Evolutionary conservation across 2,329 filamentous ascomycete genomes (phyloP), one percentile per base, ranked within the genome.

Genomic region (Fusarium torreyae): DNA sequence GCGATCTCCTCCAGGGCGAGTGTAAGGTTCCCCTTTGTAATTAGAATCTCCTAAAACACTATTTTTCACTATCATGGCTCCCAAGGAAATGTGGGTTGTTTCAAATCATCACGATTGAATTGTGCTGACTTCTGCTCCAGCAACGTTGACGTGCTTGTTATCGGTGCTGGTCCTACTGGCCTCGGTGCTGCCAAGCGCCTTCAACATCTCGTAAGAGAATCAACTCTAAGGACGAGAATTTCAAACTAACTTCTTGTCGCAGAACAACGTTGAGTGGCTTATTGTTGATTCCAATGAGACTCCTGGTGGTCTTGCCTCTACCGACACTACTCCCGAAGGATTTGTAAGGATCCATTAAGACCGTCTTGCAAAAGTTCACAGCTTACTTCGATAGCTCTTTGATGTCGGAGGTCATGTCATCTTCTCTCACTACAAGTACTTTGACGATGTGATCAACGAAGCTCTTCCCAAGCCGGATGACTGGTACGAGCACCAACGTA

Each of bases 341-440:
- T 98, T 98, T 85, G 94, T 98, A 88, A 85, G 94, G 13, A 28
- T 28, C 10, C 28, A 31, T 6, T 5, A 13, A 4, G 28, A 13
- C 1, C 28, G 10, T 10, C 10, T 13, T 31, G 10, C 3, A 5
- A 31, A 11, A 31, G 3, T 11, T 13, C 4, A 10, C 11, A 31
- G 28, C 28, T 31, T 31, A 31, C 28, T 10, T 4, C 13, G 28
- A 22, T 78, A 97, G 95, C 89, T 99, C 76, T 99, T 98, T 88
- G 96, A 99, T 84, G 96, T 99, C 76, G 94, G 94, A 80, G 94
- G 94, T 76, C 94, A 98, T 84, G 94, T 98, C 84, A 98, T 98
- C 85, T 98, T 98, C 89, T 98, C 94, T 75, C 94, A 98, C 89
- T 99, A 99, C 92, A 98, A 98, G 86, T 99, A 99, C 90, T 99